Base-by-base conservation (phyloP, 371 early-diverging fungal species). In the Smittium culicis region DNA sequence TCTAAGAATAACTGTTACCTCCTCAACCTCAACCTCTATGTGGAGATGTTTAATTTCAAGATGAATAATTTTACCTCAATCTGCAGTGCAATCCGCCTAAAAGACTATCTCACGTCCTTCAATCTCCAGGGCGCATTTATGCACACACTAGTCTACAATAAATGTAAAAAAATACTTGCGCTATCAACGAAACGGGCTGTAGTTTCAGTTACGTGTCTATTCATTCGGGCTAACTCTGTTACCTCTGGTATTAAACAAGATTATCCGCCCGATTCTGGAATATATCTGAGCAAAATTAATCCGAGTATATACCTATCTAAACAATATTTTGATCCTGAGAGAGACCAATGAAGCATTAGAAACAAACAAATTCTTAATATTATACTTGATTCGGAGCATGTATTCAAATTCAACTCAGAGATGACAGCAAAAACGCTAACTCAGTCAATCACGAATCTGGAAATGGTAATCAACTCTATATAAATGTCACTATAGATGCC, bases 221-320 rank as follows among this genome's bases (percentile, higher is more conserved):
- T 45, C 45, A 45, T 45, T 45, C 45, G 45, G 45, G 20, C 45
- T 45, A 45, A 11, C 45, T 45, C 45, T 45, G 45, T 11, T 5
- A 11, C 80, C 79, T 0, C 68, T 67, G 8, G 74, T 75, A n/a
- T 82, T 82, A 56, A 81, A 78, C 11, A 75, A 73, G 57, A 66
- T 79, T 25, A 70, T 80, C 20, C 69, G 72, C 25, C 73, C 80
- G 0, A 68, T 75, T 0, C 58, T 80, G 28, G 68, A 66, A 35
- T 77, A 75, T 56, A 65, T 71, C 20, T 66, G 76, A 30, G 65
- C 45, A 5, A 68, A 72, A 14, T 78, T 78, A 1, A 71, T 71
- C 32, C 68, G 77, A 27, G 62, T 79, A 14, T 71, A 64, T 2
- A 73, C 72, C 29, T 78, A 79, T 35, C 70, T 79, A 0, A 74